Base-by-base conservation (phyloP, 768 basidiomycete species). In the Mycena latifolia region DNA sequence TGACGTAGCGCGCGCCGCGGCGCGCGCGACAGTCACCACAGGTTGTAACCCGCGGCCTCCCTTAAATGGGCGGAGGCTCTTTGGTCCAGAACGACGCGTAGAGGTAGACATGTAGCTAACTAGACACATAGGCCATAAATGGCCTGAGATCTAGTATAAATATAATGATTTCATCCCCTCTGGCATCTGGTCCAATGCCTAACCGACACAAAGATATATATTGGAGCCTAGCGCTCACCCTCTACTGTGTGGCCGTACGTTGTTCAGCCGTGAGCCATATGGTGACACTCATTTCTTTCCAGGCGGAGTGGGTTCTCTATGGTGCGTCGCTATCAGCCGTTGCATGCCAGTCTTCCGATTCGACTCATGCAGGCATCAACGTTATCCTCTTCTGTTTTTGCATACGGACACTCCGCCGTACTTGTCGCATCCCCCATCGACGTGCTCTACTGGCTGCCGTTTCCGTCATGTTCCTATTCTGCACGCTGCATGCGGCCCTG, bases 221-320 rank as follows among this genome's bases (percentile, higher is more conserved):
- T 22, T 37, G 54, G 54, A 61, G 67, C 58, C 56, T 56, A 29
- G 58, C 59, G 53, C 67, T 69, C 33, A 53, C 55, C 28, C 48
- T 69, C 31, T 69, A 69, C 25, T 65, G 53, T 35, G 63, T 37
- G 27, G 60, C 63, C 18, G 67, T 69, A 43, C 43, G 67, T 64
- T 20, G 20, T 33, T 15, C n/a, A n/a, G n/a, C n/a, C 22, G 17
- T 14, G 1, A 20, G 24, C 5, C 14, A 20, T n/a, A 18, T 20
- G 22, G 17, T 48, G 20, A 45, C 39, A 2, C 20, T 15, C 14
- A 5, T 22, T 3, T 25, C 18, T 24, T n/a, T 28, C 7, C 27
- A 78, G 77, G 72, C 69, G 18, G 77, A 78, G 61, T 66, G 69
- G 43, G 63, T 77, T n/a, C 66, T 77, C 1, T 78, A 77, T 33